These are phyloP conservation scores for Acanthamoeba triangularis DNA, from an alignment of 208 protist genomes.

Conservation along the genomic window DNA sequence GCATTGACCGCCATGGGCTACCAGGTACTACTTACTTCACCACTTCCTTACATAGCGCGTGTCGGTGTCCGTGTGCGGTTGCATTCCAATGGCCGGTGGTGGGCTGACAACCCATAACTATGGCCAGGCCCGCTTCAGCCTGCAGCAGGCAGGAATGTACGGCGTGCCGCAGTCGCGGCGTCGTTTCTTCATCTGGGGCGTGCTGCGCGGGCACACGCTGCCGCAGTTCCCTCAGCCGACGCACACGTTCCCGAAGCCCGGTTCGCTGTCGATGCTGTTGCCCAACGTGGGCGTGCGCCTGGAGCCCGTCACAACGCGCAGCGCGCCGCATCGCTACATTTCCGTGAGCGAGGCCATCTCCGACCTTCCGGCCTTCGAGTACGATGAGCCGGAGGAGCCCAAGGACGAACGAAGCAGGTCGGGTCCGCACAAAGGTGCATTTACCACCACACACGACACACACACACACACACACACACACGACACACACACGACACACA, in stretches of 20 bases:
- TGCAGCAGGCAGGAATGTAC: constrained; percentile 79
- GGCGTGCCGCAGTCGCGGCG: constrained; percentile 79
- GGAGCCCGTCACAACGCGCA: neutral
- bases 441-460: neutral
- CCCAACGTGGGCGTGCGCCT: neutral
- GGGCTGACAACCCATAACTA: too few relatives aligned
- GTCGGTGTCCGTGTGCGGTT: too few relatives aligned
- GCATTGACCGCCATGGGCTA: constrained; percentile 75
- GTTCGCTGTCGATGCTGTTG: constrained; percentile 27
- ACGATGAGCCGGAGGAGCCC: constrained; percentile 41
- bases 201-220: neutral
- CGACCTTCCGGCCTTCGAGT: constrained; percentile 74
- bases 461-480: too few relatives aligned
- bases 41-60: neutral
- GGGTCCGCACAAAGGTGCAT: neutral
- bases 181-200: constrained; percentile 77
- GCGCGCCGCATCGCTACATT: neutral
- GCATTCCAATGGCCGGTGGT: too few relatives aligned
- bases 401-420: neutral
- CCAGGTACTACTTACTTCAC: neutral
- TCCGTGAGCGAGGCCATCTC: constrained; percentile 66
- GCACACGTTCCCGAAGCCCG: constrained; percentile 32
- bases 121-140: constrained; percentile 31
- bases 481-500: too few relatives aligned
- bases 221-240: constrained; percentile 3